Evolutionary conservation across 2,329 filamentous ascomycete genomes (phyloP).

Genomic region (Ophiobolus disseminans): DNA sequence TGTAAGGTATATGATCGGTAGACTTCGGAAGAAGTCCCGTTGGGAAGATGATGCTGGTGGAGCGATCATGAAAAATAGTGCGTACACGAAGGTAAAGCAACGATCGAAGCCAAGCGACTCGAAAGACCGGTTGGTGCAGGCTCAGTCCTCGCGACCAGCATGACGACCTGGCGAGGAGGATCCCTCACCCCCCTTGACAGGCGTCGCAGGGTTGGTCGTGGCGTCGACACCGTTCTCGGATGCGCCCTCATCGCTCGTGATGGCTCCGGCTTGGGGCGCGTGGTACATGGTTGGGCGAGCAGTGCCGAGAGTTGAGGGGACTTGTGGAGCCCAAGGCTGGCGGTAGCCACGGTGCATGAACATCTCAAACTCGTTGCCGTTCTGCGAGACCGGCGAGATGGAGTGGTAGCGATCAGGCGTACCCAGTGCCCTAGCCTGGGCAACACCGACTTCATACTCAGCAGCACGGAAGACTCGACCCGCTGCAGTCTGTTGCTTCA

Average conservation of each 20-base stretch:
- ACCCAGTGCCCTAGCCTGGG: slow-evolving; percentile 45
- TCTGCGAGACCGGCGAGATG: slow-evolving; percentile 43
- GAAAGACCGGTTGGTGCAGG: slow-evolving; percentile 3
- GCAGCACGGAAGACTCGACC: slow-evolving; percentile 94
- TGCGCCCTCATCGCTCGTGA: slow-evolving; percentile 38
- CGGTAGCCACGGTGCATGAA: slow-evolving; percentile 46
- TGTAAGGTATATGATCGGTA: slow-evolving; percentile 16
- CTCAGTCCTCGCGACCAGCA: slow-evolving; percentile 38
- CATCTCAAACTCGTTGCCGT: slow-evolving; percentile 48
- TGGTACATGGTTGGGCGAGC: slow-evolving; percentile 39
- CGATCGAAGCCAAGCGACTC: slow-evolving; percentile 3
- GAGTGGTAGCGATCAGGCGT: slow-evolving; percentile 45
- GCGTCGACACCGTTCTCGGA: slow-evolving; percentile 39
- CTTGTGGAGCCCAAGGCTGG: slow-evolving; percentile 43
- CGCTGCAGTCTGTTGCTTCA: slow-evolving; percentile 95
- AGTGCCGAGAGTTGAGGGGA: slow-evolving; percentile 45
- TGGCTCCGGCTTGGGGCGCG: slow-evolving; percentile 29
- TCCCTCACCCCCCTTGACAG: slow-evolving; percentile 39
- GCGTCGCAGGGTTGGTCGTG: slow-evolving; percentile 45
- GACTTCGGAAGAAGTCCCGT: slow-evolving; percentile 24
- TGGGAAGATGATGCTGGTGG: slow-evolving; percentile 33
- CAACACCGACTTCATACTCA: slow-evolving; percentile 71
- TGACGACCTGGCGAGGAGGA: slow-evolving; percentile 32
- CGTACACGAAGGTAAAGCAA: slow-evolving; percentile 28
- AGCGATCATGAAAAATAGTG: slow-evolving; percentile 42